A percentile compares a stretch with the other conserved stretches of the same genome.
Evolutionary conservation across 1,139 yeast species (phyloP).

Genomic region (Pneumocystis wakefieldiae): DNA sequence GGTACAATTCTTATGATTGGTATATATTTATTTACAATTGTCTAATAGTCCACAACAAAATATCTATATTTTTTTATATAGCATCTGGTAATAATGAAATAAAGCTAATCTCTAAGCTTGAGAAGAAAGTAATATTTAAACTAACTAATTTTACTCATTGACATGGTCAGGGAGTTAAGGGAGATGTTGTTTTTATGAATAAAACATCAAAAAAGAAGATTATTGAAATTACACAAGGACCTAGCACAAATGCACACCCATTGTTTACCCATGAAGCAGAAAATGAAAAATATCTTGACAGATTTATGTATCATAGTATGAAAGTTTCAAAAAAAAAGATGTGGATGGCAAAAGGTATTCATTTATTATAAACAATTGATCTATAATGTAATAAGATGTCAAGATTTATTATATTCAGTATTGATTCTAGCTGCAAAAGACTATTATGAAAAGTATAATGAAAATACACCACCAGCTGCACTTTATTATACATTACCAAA

Average conservation of each 20-base stretch:
- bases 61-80: slow-evolving; percentile 63
- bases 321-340: slow-evolving; percentile 55
- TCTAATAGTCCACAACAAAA: slow-evolving; percentile 15
- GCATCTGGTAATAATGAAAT: slow-evolving; percentile 24
- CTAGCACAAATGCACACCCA: slow-evolving; percentile 22
- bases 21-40: neutral
- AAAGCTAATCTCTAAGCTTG: neutral
- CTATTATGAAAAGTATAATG: slow-evolving; percentile 21
- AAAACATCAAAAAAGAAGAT: slow-evolving; percentile 16
- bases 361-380: slow-evolving; percentile 23
- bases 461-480: slow-evolving; percentile 25
- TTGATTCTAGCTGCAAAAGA: slow-evolving; percentile 23
- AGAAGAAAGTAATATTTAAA: neutral
- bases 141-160: neutral
- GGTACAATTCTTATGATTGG: neutral
- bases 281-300: slow-evolving; percentile 31
- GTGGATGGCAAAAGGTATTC: slow-evolving; percentile 73
- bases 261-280: slow-evolving; percentile 18
- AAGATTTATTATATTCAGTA: neutral
- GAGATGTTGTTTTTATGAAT: neutral
- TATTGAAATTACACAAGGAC: slow-evolving; percentile 21
- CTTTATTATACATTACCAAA: slow-evolving; percentile 43
- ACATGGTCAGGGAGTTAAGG: neutral
- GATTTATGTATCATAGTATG: slow-evolving; percentile 36
- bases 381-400: neutral